phyloP scores from a whole-genome alignment of 306 rosid genomes.

The Quercus alba region DNA sequence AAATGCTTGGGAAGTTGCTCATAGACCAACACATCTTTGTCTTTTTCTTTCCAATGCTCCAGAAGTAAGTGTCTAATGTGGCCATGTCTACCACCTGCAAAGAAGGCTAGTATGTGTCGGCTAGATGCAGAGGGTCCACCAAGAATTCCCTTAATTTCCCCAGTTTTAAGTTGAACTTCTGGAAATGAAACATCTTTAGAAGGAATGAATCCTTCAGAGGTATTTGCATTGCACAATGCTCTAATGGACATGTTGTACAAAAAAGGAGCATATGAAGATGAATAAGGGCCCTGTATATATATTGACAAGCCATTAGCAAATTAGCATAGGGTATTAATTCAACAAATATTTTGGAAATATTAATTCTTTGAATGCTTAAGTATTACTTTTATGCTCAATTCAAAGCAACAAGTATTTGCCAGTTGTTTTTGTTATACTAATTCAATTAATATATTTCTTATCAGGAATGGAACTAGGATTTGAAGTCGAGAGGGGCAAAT shows the following conservation, averaged over 20 bases:
- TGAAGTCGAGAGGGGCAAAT: too few relatives aligned
- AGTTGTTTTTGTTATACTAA: too few relatives aligned
- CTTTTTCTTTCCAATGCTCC: constrained; percentile 39
- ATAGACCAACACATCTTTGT: constrained; percentile 35
- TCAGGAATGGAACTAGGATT: too few relatives aligned
- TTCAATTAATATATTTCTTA: too few relatives aligned
- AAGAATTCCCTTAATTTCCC: constrained; percentile 25
- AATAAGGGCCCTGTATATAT: constrained; percentile 29
- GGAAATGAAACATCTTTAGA: constrained; percentile 45
- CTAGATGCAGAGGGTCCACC: constrained; percentile 34
- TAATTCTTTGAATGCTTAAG: neutral
- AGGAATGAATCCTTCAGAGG: constrained; percentile 43
- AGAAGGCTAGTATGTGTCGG: constrained; percentile 41
- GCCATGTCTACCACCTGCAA: constrained; percentile 40
- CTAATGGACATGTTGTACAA: constrained; percentile 40
- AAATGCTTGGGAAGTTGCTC: constrained; percentile 30
- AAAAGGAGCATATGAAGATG: constrained; percentile 29
- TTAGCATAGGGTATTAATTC: neutral
- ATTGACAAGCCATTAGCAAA: neutral
- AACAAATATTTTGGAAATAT: neutral
- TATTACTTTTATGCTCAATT: too few relatives aligned
- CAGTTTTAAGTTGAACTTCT: constrained; percentile 36
- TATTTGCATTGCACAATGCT: constrained; percentile 44
- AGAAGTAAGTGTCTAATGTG: constrained; percentile 33
- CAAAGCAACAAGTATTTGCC: too few relatives aligned